Percentiles rank a stretch among this genome's conserved stretches.
phyloP scores from a whole-genome alignment of 2,329 filamentous ascomycete genomes.

The Thielaviopsis euricoi region DNA sequence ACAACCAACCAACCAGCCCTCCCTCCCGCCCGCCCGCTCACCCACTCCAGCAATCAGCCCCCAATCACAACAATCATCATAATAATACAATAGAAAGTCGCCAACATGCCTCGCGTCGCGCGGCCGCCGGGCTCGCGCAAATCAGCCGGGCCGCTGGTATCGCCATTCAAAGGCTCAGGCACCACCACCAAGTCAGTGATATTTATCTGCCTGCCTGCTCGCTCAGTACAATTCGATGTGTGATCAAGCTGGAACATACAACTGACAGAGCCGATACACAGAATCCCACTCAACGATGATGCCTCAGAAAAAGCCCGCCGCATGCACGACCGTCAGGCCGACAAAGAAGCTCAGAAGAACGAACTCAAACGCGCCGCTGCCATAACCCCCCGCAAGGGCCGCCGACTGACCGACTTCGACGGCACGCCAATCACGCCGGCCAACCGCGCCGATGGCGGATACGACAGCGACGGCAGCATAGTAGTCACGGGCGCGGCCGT shows the following conservation, averaged over 20 bases:
- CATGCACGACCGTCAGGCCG: slow-evolving; percentile 70
- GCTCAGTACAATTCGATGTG: neutral
- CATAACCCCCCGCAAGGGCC: slow-evolving; percentile 51
- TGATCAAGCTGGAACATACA: neutral
- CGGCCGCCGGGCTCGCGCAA: neutral
- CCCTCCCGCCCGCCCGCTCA: too few relatives aligned
- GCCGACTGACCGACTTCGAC: slow-evolving; percentile 41
- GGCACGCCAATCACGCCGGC: slow-evolving; percentile 37
- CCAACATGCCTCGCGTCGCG: neutral
- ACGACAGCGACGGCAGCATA: slow-evolving; percentile 29
- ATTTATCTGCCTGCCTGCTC: too few relatives aligned
- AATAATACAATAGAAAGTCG: neutral
- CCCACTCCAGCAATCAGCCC: too few relatives aligned
- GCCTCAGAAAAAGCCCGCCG: slow-evolving; percentile 78
- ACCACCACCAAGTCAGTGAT: neutral
- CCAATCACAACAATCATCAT: neutral
- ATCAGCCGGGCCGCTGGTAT: neutral
- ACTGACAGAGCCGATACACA: neutral
- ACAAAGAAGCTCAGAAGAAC: slow-evolving; percentile 82
- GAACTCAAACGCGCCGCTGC: slow-evolving; percentile 63
- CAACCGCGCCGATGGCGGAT: slow-evolving; percentile 19
- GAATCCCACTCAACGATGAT: slow-evolving; percentile 90
- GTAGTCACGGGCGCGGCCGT: slow-evolving; percentile 59
- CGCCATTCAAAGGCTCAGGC: neutral
- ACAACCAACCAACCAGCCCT: neutral